Base-by-base conservation (phyloP, 306 rosid species). In the Datisca glomerata region DNA sequence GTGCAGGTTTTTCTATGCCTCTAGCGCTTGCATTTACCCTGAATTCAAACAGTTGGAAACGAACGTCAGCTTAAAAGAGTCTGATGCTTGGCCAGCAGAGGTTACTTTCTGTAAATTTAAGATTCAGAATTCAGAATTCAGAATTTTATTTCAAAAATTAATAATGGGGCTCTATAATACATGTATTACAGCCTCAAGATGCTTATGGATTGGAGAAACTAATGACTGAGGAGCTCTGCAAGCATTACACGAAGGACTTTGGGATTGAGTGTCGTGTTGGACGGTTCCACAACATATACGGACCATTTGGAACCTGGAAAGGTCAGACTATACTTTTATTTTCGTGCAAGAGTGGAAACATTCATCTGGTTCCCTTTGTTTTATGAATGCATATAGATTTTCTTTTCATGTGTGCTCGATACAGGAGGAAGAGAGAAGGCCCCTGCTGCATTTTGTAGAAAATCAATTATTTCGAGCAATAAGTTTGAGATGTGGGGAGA, bases 31-130 rank as follows among this genome's bases (percentile, higher is more conserved):
- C 63, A 83, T 87, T 66, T 87, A 87, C 54, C 97, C 97, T 15
- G 97, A 87, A 50, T 87, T 87, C 53, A 87, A 87, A 50, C 97
- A 87, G 57, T 52, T 87, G 71, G 94, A 83, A 50, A 87, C 97
- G 5, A 76, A 76, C 63, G 97, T 83, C 59, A 87, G 94, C 77
- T 74, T 87, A 83, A 87, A 83, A 69, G 97, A 87, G 73, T 52
- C 97, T 49, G 94, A 87, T 72, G 97, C 94, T 42, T 87, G 97
- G 97, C 97, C 97, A 39, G 97, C 97, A 47, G 97, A 87, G 97
- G 97, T 87, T 21, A 55, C 34, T 37, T 28, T 37, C 42, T 19
- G 63, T 4, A 16, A 12, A 56, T 45, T 61, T 20, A n/a, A 28
- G n/a, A 41, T 12, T 21, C 60, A 4, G 5, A 45, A 49, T n/a